A percentile compares a stretch with the other conserved stretches of the same genome.
phyloP scores from a whole-genome alignment of 2,329 filamentous ascomycete species.

The Tothia fuscella region DNA sequence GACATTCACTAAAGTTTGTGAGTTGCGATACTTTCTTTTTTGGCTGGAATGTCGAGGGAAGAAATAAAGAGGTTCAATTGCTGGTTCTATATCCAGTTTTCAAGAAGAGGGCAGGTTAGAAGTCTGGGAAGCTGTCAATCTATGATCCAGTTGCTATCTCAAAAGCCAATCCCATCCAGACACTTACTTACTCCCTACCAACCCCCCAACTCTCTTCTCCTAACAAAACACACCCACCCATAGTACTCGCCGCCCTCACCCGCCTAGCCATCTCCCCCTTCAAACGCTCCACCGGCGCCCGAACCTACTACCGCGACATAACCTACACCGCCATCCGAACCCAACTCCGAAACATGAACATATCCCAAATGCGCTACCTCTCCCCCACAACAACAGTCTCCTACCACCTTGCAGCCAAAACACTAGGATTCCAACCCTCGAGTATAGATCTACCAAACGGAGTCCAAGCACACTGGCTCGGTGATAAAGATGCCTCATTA shows the following conservation, averaged over 20 bases:
- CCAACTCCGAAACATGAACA: constrained; percentile 19
- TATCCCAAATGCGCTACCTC: constrained; percentile 25
- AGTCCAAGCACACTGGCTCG: constrained; percentile 9
- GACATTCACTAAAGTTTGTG: no score
- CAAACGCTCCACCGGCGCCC: constrained; percentile 24
- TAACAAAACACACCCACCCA: neutral
- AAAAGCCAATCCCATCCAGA: no score
- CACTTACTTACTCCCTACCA: neutral
- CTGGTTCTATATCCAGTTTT: no score
- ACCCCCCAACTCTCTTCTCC: neutral
- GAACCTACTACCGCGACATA: constrained; percentile 26
- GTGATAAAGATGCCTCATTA: constrained; percentile 3
- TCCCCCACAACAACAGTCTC: constrained; percentile 20
- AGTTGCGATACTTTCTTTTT: no score
- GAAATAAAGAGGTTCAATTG: no score
- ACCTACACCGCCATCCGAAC: constrained; percentile 21
- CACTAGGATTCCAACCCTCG: neutral
- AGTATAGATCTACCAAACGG: constrained; percentile 5
- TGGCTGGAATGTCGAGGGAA: no score
- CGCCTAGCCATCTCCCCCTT: constrained; percentile 25
- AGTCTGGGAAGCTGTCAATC: no score
- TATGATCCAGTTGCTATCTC: no score
- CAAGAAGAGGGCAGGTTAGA: no score
- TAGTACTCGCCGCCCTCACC: constrained; percentile 22
- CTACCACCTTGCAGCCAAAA: neutral